Evolutionary conservation across 345 rosid genomes (phyloP).

Genomic region (Clarkia xantiana): DNA sequence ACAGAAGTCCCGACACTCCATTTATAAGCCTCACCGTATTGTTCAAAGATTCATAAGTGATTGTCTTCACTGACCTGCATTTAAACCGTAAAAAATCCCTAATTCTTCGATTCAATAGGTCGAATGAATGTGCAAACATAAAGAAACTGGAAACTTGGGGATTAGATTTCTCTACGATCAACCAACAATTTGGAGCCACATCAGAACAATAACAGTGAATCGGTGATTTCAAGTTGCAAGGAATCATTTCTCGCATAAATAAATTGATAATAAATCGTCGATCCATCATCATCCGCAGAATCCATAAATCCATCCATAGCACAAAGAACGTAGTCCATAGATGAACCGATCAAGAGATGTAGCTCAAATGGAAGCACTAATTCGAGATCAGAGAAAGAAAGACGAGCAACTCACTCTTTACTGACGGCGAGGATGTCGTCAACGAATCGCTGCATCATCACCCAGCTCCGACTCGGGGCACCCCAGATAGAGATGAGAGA

Average conservation of each 20-base stretch:
- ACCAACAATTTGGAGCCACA: too few species aligned
- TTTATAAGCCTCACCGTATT: conserved; percentile 69
- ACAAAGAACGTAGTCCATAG: too few species aligned
- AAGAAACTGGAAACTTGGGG: background rate
- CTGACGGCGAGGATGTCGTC: conserved; percentile 76
- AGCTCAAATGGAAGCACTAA: too few species aligned
- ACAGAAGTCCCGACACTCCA: conserved; percentile 66
- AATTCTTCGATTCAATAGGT: too few species aligned
- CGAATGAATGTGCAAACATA: background rate
- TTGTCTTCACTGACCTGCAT: conserved; percentile 85
- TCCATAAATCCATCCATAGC: too few species aligned
- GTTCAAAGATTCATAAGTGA: conserved; percentile 76
- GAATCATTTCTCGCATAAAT: too few species aligned
- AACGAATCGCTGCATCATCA: conserved; percentile 60
- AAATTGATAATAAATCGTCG: too few species aligned
- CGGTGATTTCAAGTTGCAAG: too few species aligned
- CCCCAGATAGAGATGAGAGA: background rate
- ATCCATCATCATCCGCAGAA: too few species aligned
- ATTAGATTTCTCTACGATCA: too few species aligned
- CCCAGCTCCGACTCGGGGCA: background rate
- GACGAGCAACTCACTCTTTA: conserved; percentile 65
- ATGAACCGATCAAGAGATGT: too few species aligned
- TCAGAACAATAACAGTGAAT: too few species aligned
- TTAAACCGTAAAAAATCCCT: conserved; percentile 17
- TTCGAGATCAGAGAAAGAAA: conserved; percentile 4